Conservation (phyloP, 2,329 filamentous ascomycete species). For the Colletotrichum tofieldiae region DNA sequence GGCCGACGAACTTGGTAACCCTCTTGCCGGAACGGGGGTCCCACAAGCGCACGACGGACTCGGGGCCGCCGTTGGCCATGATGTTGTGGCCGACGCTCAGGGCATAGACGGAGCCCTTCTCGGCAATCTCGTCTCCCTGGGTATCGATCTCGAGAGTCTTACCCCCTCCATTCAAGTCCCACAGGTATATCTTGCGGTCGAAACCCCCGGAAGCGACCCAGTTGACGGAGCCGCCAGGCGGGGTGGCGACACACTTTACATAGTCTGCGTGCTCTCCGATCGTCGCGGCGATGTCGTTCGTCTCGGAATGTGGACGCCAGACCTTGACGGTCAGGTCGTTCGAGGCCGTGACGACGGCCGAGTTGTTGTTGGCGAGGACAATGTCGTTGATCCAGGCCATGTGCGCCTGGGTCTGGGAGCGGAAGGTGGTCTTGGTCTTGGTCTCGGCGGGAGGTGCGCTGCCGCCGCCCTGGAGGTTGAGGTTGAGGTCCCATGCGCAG, state of each 20-base stretch:
- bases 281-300: constrained; percentile 76
- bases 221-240: constrained; percentile 72
- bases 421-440: constrained; percentile 67
- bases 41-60: constrained; percentile 94
- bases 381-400: constrained; percentile 98
- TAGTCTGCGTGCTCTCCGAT: constrained; percentile 97
- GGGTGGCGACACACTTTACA: constrained; percentile 92
- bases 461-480: constrained; percentile 68
- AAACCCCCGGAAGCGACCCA: constrained; percentile 97
- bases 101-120: constrained; percentile 97
- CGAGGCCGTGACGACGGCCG: constrained; percentile 88
- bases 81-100: constrained; percentile 85
- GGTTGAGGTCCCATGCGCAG: constrained; percentile 93
- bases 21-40: constrained; percentile 90
- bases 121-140: constrained; percentile 83
- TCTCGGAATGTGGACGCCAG: constrained; percentile 81
- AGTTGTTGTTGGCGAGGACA: constrained; percentile 82
- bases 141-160: constrained; percentile 91
- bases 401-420: constrained; percentile 79
- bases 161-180: constrained; percentile 92
- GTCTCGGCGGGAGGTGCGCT: constrained; percentile 48
- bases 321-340: constrained; percentile 95
- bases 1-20: constrained; percentile 96
- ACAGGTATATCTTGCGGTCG: constrained; percentile 91
- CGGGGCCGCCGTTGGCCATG: constrained; percentile 92